Conservation (phyloP, 345 rosid genomes). For the Arabis alpina region DNA sequence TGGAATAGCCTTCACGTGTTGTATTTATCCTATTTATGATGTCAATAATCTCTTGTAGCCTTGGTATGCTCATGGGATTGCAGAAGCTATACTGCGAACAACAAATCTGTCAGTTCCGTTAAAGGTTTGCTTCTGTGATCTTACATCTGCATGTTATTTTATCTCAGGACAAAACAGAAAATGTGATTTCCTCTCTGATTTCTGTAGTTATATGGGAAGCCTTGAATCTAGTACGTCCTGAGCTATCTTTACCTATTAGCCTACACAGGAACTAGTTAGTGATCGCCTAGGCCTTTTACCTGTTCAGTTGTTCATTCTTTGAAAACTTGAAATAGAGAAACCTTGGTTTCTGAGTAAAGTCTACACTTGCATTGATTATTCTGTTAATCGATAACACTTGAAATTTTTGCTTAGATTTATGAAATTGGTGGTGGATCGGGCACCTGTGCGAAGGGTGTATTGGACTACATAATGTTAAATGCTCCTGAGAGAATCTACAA, state of each 20-base stretch:
- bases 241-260: slow-evolving; percentile 18
- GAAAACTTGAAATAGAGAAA: slow-evolving; percentile 19
- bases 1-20: slow-evolving; percentile 2
- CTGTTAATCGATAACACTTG: slow-evolving; percentile 13
- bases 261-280: slow-evolving; percentile 2
- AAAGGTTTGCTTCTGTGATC: slow-evolving; percentile 53
- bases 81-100: slow-evolving; percentile 92
- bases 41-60: slow-evolving; percentile 55
- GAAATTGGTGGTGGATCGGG: slow-evolving; percentile 99
- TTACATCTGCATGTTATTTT: background rate
- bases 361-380: background rate
- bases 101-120: slow-evolving; percentile 87
- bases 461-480: slow-evolving; percentile 95
- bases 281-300: slow-evolving; percentile 7
- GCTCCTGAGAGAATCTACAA: slow-evolving; percentile 92
- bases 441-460: slow-evolving; percentile 88
- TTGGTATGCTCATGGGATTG: slow-evolving; percentile 99
- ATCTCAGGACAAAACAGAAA: background rate
- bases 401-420: slow-evolving; percentile 67
- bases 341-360: background rate
- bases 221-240: background rate
- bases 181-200: background rate
- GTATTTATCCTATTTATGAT: background rate
- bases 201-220: slow-evolving; percentile 3
- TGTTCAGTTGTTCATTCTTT: slow-evolving; percentile 28